Evolutionary conservation across 106 monocot species (phyloP).

Genomic region (Agapanthus africanus): DNA sequence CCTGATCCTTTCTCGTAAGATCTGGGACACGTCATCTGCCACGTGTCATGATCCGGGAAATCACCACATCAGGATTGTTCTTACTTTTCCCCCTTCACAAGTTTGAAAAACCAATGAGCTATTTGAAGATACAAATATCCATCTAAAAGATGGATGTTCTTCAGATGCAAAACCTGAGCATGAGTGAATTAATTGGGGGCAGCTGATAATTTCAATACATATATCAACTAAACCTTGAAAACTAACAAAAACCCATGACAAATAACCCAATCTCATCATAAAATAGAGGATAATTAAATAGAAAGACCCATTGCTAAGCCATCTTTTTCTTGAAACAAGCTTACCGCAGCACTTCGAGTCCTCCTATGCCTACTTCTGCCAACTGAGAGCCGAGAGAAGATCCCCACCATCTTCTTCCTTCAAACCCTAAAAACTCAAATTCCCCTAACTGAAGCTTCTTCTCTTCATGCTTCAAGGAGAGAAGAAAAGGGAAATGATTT

Average conservation of each 20-base stretch:
- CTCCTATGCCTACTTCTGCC: constrained; percentile 12
- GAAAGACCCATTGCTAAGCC: not conserved
- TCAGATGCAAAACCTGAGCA: too few species aligned
- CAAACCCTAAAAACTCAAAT: not conserved
- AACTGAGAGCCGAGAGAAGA: constrained; percentile 13
- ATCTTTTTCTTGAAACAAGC: not conserved
- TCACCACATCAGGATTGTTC: too few species aligned
- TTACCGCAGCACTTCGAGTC: constrained; percentile 16
- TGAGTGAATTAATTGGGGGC: too few species aligned
- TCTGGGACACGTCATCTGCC: too few species aligned
- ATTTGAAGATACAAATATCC: too few species aligned
- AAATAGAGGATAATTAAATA: not conserved
- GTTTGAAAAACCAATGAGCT: too few species aligned
- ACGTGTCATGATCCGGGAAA: too few species aligned
- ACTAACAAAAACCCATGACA: not conserved
- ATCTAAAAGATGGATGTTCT: too few species aligned
- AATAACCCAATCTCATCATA: not conserved
- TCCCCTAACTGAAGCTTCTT: not conserved
- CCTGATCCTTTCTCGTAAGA: too few species aligned
- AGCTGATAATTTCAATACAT: too few species aligned
- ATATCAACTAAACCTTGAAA: not conserved
- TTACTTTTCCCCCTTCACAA: too few species aligned
- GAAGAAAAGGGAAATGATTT: not conserved
- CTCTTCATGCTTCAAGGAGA: not conserved
- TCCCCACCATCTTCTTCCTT: constrained; percentile 7